These are phyloP conservation scores for Phytophthora citrophthora DNA, from an alignment of 352 stramenopile genomes.

Conservation along the genomic window DNA sequence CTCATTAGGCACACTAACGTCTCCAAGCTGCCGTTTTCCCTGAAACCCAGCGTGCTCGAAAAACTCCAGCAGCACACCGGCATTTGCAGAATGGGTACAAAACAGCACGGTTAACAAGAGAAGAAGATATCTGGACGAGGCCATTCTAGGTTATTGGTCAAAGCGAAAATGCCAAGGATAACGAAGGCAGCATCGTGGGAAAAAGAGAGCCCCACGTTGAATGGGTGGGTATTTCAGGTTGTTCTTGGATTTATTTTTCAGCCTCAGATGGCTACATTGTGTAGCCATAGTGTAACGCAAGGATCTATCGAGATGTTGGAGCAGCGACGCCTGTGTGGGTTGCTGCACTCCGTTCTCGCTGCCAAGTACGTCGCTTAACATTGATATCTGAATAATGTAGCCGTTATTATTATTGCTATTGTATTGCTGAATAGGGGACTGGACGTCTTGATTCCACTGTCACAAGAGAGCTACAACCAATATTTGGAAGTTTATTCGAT, in stretches of 20 bases:
- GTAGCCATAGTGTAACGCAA: neutral
- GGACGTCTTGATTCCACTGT: constrained; percentile 72
- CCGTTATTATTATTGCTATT: neutral
- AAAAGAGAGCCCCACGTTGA: too few species aligned
- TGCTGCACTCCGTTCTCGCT: constrained; percentile 19
- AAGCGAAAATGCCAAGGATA: neutral
- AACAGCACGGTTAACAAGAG: neutral
- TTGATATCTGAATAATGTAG: neutral
- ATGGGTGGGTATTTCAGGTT: neutral
- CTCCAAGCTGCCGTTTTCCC: neutral
- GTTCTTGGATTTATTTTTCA: too few species aligned
- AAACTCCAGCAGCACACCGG: constrained; percentile 4
- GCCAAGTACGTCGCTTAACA: constrained; percentile 18
- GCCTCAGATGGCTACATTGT: neutral
- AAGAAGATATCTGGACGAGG: neutral
- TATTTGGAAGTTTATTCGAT: constrained; percentile 44
- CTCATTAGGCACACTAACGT: neutral
- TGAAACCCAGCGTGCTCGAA: constrained; percentile 9
- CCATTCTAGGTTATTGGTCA: neutral
- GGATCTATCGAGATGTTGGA: constrained; percentile 19
- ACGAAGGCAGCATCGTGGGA: too few species aligned
- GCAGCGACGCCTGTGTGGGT: constrained; percentile 17
- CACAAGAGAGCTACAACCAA: constrained; percentile 70
- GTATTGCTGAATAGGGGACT: constrained; percentile 46
- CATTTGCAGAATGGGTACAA: neutral